Percentiles rank a stretch among this genome's conserved stretches.
These are phyloP conservation scores for Aspergillus cejpii DNA, from an alignment of 2,329 filamentous ascomycete genomes.

Conservation along the genomic window DNA sequence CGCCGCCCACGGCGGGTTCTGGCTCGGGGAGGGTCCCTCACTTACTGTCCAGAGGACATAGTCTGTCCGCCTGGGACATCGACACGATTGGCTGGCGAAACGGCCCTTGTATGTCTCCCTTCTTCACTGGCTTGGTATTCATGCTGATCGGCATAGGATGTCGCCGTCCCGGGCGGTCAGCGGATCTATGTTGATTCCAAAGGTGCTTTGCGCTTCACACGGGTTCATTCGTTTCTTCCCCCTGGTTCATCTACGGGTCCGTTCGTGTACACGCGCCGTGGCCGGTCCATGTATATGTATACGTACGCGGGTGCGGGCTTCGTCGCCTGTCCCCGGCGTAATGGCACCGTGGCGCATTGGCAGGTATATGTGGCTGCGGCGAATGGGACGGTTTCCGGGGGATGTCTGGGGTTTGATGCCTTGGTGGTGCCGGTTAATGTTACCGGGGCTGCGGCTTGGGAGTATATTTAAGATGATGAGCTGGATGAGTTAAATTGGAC, in stretches of 20 bases:
- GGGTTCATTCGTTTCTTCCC: conserved; percentile 51
- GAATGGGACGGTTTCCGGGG: conserved; percentile 17
- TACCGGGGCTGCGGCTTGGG: conserved; percentile 28
- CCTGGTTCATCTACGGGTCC: conserved; percentile 45
- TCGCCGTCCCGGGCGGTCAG: conserved; percentile 57
- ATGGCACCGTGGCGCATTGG: conserved; percentile 22
- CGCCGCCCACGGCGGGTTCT: conserved; percentile 44
- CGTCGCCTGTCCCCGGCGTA: conserved; percentile 39
- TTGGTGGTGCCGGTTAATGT: conserved; percentile 19
- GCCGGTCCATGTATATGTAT: conserved; percentile 26
- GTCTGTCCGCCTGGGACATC: conserved; percentile 41
- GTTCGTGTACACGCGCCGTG: conserved; percentile 39
- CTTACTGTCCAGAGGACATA: conserved; percentile 44
- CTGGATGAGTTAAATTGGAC: too few relatives aligned
- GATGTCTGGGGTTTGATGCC: conserved; percentile 36
- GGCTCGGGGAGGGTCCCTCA: conserved; percentile 43
- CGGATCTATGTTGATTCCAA: conserved; percentile 50
- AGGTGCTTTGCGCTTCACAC: conserved; percentile 52
- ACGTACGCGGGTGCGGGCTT: conserved; percentile 26
- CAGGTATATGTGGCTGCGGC: conserved; percentile 27
- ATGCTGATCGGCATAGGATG: conserved; percentile 30
- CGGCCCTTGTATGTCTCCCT: conserved; percentile 25
- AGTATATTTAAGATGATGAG: conserved; percentile 30
- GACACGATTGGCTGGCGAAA: conserved; percentile 41
- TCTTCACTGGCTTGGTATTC: conserved; percentile 11